Base-by-base conservation (phyloP, 164 flowering plant genomes). In the Kingdonia uniflora region DNA sequence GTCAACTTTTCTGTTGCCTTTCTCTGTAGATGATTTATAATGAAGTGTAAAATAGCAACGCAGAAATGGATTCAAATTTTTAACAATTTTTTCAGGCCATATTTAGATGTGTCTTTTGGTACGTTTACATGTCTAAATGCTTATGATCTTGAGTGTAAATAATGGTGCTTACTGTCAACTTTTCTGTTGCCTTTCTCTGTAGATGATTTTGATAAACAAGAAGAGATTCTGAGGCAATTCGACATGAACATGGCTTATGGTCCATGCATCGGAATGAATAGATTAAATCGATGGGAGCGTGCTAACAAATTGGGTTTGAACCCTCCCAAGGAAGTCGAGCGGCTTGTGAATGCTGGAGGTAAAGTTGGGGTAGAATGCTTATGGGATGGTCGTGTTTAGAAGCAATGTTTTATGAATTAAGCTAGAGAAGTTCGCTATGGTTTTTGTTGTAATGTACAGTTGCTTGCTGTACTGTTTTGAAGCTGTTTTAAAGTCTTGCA, bases 181-280 rank as follows among this genome's bases (percentile, higher is more conserved):
- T 11, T 20, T 6, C 5, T 20, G 4, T 22, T 20, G 21, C 23
- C 21, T 2, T 23, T 47, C n/a, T 47, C 23, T 6, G 21, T 23
- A 81, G 95, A 70, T 44, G 79, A 72, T 35, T 59, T 59, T 38
- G 77, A 73, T 43, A 64, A 64, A 53, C 22, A 60, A 1, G 92
- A 87, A 68, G 76, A 79, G 41, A 49, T 77, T 39, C 42, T 90
- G 72, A 79, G 82, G 79, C 84, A 80, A 49, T 87, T 87, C 39
- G 97, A 91, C 67, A 59, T 85, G 90, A 79, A 83, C 78, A 80
- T 79, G 82, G 75, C 69, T 23, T 91, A 77, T 49, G 96, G 97
- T 29, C 96, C 97, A 0, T 91, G 97, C 71, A 37, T 83, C 8
- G 95, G 97, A 8, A 73, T 87, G 74, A 67, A 42, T 45, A 63